Conservation (phyloP, 768 basidiomycete species). For the Tephrocybe rancida region DNA sequence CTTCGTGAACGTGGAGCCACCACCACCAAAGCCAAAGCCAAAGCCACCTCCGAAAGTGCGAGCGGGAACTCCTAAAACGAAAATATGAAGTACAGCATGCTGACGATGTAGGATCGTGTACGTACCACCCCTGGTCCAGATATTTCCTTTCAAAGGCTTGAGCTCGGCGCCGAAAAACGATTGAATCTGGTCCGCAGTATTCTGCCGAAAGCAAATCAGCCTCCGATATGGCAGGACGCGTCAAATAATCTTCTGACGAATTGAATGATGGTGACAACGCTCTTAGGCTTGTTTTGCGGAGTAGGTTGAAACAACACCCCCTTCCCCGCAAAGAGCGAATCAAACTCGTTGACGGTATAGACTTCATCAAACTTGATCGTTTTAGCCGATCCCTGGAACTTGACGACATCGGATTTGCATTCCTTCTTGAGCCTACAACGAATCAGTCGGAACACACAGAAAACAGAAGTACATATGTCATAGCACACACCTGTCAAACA, state of each 20-base stretch:
- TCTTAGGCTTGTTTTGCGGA: slow-evolving; percentile 40
- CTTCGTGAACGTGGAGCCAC: slow-evolving; percentile 33
- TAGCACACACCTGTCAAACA: slow-evolving; percentile 36
- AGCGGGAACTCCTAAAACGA: slow-evolving; percentile 11
- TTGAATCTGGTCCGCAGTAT: slow-evolving; percentile 21
- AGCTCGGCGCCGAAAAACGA: slow-evolving; percentile 36
- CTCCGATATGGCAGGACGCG: background rate
- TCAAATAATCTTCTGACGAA: slow-evolving; percentile 30
- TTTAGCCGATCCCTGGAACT: slow-evolving; percentile 41
- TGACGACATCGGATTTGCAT: slow-evolving; percentile 37
- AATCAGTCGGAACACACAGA: background rate
- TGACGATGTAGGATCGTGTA: background rate
- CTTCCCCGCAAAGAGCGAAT: slow-evolving; percentile 34
- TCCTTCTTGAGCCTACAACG: slow-evolving; percentile 38
- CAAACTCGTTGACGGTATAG: slow-evolving; percentile 35
- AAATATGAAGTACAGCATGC: background rate
- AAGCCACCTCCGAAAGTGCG: slow-evolving; percentile 13
- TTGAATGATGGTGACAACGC: slow-evolving; percentile 40
- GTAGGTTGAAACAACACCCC: slow-evolving; percentile 40
- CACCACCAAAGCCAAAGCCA: slow-evolving; percentile 14
- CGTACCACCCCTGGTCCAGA: slow-evolving; percentile 35
- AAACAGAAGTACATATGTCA: background rate
- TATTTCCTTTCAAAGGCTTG: slow-evolving; percentile 36
- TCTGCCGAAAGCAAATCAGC: slow-evolving; percentile 12
- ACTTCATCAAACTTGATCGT: slow-evolving; percentile 43